phyloP scores from a whole-genome alignment of 257 asterid genomes.

The Lithospermum erythrorhizon region DNA sequence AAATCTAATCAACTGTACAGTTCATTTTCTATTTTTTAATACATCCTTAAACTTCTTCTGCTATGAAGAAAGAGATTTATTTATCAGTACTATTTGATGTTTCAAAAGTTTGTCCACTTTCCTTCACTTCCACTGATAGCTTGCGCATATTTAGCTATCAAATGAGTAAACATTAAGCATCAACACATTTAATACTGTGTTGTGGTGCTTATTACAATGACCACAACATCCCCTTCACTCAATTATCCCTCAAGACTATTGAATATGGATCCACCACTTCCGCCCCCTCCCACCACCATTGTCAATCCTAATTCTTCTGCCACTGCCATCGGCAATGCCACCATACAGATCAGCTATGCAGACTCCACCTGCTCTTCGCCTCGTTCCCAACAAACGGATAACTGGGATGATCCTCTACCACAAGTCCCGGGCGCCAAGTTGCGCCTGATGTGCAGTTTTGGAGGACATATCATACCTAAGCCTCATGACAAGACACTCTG shows the following conservation, averaged over 20 bases:
- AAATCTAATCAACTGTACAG: neutral
- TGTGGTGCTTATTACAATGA: neutral
- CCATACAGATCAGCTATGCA: constrained; percentile 16
- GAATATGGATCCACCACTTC: constrained; percentile 42
- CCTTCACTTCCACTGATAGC: constrained; percentile 1
- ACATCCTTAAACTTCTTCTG: too few relatives aligned
- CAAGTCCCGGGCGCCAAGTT: constrained; percentile 46
- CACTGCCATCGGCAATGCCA: neutral
- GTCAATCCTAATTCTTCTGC: constrained; percentile 8
- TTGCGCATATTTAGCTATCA: constrained; percentile 1
- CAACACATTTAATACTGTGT: neutral
- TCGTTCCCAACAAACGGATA: constrained; percentile 28
- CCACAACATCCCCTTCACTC: constrained; percentile 4
- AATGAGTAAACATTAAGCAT: constrained; percentile 6
- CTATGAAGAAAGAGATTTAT: neutral
- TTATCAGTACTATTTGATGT: neutral
- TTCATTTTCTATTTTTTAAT: neutral
- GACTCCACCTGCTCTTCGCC: constrained; percentile 44
- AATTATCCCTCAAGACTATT: constrained; percentile 4
- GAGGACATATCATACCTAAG: constrained; percentile 76
- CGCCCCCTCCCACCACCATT: constrained; percentile 13
- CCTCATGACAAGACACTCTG: constrained; percentile 68
- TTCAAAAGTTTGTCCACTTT: neutral
- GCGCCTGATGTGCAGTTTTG: constrained; percentile 71
- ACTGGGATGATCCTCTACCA: constrained; percentile 43